Percentiles rank a stretch among this genome's conserved stretches.
These are phyloP conservation scores for Cladosporium sp. DNA, from an alignment of 2,329 filamentous ascomycete genomes.

Conservation along the genomic window DNA sequence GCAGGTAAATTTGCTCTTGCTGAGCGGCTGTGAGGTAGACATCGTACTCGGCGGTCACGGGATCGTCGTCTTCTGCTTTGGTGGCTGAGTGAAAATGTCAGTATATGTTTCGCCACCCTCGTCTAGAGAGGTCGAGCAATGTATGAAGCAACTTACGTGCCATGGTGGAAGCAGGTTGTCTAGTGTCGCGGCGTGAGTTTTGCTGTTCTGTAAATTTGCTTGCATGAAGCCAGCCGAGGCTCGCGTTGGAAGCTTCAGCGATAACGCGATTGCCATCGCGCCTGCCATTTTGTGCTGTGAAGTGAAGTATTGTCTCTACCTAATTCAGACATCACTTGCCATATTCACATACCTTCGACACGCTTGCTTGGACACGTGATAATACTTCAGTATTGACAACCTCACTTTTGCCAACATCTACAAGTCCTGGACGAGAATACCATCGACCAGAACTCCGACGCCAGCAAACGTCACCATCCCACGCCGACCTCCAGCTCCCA, in stretches of 20 bases:
- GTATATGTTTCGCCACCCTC: neutral
- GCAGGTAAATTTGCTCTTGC: slow-evolving; percentile 60
- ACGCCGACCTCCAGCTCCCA: neutral
- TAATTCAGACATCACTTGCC: neutral
- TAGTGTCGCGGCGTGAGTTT: slow-evolving; percentile 6
- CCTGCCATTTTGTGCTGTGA: neutral
- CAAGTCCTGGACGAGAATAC: neutral
- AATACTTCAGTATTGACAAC: neutral
- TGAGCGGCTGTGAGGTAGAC: slow-evolving; percentile 83
- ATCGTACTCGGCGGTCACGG: slow-evolving; percentile 64
- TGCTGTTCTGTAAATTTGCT: slow-evolving; percentile 10
- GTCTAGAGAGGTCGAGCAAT: neutral
- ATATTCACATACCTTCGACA: neutral
- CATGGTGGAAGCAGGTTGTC: slow-evolving; percentile 1
- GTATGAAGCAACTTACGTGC: neutral
- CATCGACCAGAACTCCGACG: neutral
- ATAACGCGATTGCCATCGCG: slow-evolving; percentile 6
- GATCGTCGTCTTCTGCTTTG: slow-evolving; percentile 41
- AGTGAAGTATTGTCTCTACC: neutral
- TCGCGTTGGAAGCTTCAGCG: slow-evolving; percentile 14
- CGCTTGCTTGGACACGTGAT: neutral
- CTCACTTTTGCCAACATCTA: neutral
- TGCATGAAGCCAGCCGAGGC: slow-evolving; percentile 6
- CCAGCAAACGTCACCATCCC: slow-evolving; percentile 16
- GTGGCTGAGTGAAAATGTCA: slow-evolving; percentile 2